Evolutionary conservation across 345 rosid species (phyloP).

Genomic region (Linum tenue): DNA sequence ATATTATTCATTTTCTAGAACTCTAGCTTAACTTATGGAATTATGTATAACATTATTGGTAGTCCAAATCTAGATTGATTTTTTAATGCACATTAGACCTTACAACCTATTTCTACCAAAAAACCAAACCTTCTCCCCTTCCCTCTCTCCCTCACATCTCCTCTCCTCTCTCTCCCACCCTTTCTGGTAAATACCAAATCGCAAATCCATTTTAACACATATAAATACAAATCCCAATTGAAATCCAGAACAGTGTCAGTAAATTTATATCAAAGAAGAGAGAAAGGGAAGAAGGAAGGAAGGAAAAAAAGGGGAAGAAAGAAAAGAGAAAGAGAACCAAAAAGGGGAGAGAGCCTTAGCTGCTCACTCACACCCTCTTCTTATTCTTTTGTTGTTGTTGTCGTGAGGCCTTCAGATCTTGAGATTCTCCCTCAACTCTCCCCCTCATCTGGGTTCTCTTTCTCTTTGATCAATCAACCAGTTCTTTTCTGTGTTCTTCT

Average conservation of each 20-base stretch:
- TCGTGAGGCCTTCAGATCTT: conserved; percentile 14
- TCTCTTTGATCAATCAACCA: conserved; percentile 13
- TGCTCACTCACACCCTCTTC: conserved; percentile 46
- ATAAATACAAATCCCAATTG: not conserved
- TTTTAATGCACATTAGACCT: no score
- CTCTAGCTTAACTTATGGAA: no score
- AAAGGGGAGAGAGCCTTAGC: not conserved
- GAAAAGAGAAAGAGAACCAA: conserved; percentile 11
- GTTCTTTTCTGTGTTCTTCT: not conserved
- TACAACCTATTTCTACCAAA: no score
- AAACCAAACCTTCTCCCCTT: not conserved
- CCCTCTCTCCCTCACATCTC: not conserved
- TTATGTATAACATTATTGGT: no score
- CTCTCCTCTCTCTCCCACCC: not conserved
- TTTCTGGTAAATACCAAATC: not conserved
- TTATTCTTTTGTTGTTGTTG: conserved; percentile 13
- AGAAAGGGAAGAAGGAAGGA: conserved; percentile 15
- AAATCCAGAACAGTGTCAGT: not conserved
- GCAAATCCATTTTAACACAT: not conserved
- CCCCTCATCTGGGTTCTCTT: conserved; percentile 29
- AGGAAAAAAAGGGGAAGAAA: conserved; percentile 27
- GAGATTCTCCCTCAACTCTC: conserved; percentile 27
- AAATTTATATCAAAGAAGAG: conserved; percentile 3
- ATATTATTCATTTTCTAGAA: no score
- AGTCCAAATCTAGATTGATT: no score